phyloP scores from a whole-genome alignment of 495 filamentous ascomycete genomes.

The Bombardia bombarda region DNA sequence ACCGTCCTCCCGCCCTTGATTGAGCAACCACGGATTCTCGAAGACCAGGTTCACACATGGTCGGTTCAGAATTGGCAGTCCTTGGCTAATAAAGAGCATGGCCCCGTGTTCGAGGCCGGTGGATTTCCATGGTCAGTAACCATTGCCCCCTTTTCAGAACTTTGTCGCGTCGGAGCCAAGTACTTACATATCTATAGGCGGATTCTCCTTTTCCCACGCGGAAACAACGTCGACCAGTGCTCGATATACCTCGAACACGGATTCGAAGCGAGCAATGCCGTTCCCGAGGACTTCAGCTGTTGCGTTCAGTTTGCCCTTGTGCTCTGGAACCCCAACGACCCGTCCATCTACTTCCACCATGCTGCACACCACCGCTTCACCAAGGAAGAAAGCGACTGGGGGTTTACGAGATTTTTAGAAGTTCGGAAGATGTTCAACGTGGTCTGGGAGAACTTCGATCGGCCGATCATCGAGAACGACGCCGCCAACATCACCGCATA shows the following conservation, averaged over 20 bases:
- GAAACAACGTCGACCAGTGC: constrained; percentile 83
- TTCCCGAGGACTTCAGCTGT: constrained; percentile 85
- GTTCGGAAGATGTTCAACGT: constrained; percentile 70
- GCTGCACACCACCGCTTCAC: constrained; percentile 84
- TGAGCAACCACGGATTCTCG: constrained; percentile 62
- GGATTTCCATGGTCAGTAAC: constrained; percentile 73
- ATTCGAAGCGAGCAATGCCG: constrained; percentile 50
- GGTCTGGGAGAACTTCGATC: constrained; percentile 51
- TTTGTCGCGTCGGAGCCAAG: constrained; percentile 14
- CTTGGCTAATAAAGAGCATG: constrained; percentile 69
- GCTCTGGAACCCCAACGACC: constrained; percentile 87
- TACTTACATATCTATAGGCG: constrained; percentile 47
- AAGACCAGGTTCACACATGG: constrained; percentile 77
- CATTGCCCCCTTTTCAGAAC: constrained; percentile 1
- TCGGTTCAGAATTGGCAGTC: constrained; percentile 72
- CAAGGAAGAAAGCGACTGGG: constrained; percentile 96
- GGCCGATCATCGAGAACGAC: constrained; percentile 84
- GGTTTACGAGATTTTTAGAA: constrained; percentile 89
- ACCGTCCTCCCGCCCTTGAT: constrained; percentile 53
- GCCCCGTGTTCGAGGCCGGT: constrained; percentile 79
- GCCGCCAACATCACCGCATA: constrained; percentile 84
- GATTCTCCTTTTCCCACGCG: constrained; percentile 88
- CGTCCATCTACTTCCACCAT: constrained; percentile 62
- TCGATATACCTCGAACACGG: constrained; percentile 98
- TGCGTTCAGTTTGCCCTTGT: constrained; percentile 95